phyloP scores from a whole-genome alignment of 2,329 filamentous ascomycete species.

The Xylariaceae sp. region DNA sequence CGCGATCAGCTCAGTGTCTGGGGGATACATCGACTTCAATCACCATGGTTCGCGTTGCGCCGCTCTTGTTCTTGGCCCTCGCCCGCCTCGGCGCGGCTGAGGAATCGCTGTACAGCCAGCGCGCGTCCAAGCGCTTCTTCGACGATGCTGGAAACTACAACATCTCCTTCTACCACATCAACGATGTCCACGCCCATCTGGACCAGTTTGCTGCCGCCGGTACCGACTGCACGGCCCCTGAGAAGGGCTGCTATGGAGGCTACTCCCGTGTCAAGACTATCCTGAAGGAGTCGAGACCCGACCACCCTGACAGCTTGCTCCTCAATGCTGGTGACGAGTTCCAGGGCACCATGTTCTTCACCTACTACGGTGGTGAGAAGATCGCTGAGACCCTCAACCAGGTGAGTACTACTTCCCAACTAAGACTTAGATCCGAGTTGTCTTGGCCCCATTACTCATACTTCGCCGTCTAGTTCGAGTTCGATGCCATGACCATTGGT shows the following conservation, averaged over 20 bases:
- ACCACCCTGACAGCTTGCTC: slow-evolving; percentile 56
- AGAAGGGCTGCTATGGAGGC: slow-evolving; percentile 57
- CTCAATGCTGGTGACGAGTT: slow-evolving; percentile 66
- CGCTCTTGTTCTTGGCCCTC: slow-evolving; percentile 17
- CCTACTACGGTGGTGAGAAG: slow-evolving; percentile 62
- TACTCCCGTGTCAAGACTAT: slow-evolving; percentile 60
- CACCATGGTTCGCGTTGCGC: slow-evolving; percentile 19
- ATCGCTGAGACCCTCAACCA: slow-evolving; percentile 60
- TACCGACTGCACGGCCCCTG: slow-evolving; percentile 53
- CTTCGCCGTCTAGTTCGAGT: slow-evolving; percentile 42
- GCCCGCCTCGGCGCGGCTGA: slow-evolving; percentile 30
- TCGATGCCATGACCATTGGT: slow-evolving; percentile 62
- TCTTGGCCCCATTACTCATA: neutral
- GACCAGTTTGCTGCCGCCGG: slow-evolving; percentile 58
- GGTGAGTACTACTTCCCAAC: neutral
- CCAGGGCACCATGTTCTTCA: slow-evolving; percentile 63
- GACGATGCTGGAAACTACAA: slow-evolving; percentile 48
- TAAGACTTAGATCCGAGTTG: neutral
- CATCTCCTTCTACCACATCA: slow-evolving; percentile 63
- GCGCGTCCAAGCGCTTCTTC: slow-evolving; percentile 45
- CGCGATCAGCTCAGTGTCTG: neutral
- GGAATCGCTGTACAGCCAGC: slow-evolving; percentile 46
- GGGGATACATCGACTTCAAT: neutral
- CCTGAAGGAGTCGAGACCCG: slow-evolving; percentile 51
- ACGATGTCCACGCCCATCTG: slow-evolving; percentile 63